Evolutionary conservation across 805 yeast species (phyloP).

Genomic region (Debaryomyces tyrocola): DNA sequence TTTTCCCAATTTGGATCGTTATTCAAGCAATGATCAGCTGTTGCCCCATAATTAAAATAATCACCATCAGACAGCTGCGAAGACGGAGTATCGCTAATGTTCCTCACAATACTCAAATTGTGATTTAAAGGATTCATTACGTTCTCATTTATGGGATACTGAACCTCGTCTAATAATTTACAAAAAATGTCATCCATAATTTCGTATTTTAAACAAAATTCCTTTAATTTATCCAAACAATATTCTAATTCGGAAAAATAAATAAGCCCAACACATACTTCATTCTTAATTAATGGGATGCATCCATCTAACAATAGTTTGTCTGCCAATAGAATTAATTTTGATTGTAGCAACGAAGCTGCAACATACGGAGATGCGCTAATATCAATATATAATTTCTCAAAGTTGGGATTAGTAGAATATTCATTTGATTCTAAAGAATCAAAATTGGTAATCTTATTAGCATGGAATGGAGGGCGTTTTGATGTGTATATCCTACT

Average conservation of each 20-base stretch:
- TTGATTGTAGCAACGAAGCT: conserved; percentile 27
- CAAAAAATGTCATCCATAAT: conserved; percentile 31
- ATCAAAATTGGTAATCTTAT: background rate
- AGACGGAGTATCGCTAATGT: background rate
- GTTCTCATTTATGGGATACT: conserved; percentile 6
- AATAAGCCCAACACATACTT: conserved; percentile 43
- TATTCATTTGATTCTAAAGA: background rate
- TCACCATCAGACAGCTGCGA: conserved; percentile 10
- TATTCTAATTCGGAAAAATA: conserved; percentile 53
- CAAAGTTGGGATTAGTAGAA: background rate
- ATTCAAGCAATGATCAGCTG: background rate
- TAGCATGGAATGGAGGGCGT: background rate
- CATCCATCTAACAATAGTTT: conserved; percentile 52
- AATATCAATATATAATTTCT: conserved; percentile 34
- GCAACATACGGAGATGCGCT: conserved; percentile 34
- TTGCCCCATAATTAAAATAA: conserved; percentile 26
- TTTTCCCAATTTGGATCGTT: conserved; percentile 5
- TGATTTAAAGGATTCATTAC: conserved; percentile 1
- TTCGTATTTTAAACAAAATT: conserved; percentile 22
- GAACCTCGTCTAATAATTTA: conserved; percentile 18
- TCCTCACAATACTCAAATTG: conserved; percentile 9
- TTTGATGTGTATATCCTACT: background rate
- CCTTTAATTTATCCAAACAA: conserved; percentile 46
- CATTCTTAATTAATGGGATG: conserved; percentile 43
- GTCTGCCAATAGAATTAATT: conserved; percentile 37